These are phyloP conservation scores for Corylus avellana DNA, from an alignment of 306 rosid species.

Conservation along the genomic window DNA sequence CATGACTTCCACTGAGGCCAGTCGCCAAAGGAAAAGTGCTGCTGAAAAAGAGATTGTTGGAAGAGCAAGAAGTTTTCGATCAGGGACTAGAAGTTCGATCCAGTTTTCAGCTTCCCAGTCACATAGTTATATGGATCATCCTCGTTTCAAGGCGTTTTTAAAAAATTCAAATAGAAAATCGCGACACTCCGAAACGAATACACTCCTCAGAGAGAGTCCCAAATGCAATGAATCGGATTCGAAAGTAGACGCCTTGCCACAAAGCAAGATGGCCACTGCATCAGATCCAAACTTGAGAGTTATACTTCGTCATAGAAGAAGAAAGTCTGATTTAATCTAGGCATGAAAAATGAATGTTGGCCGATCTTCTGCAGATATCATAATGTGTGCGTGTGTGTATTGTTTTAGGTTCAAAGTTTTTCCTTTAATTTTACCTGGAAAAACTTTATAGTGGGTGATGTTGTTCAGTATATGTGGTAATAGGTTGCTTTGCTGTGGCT, in stretches of 20 bases:
- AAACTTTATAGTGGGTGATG: conserved; percentile 17
- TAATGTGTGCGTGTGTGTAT: conserved; percentile 19
- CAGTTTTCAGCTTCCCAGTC: conserved; percentile 81
- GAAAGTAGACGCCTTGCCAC: conserved; percentile 36
- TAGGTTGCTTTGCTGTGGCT: conserved; percentile 26
- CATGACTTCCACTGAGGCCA: conserved; percentile 92
- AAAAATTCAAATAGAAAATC: conserved; percentile 53
- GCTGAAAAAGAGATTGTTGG: conserved; percentile 49
- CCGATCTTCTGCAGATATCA: conserved; percentile 23
- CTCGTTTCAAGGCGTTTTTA: conserved; percentile 55
- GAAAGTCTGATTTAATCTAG: conserved; percentile 77
- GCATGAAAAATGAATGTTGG: conserved; percentile 13
- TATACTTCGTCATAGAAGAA: conserved; percentile 67
- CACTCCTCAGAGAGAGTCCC: conserved; percentile 47
- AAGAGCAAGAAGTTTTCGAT: conserved; percentile 52
- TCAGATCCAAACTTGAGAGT: conserved; percentile 66
- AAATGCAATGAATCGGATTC: conserved; percentile 51
- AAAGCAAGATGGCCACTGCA: conserved; percentile 51
- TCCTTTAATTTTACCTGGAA: conserved; percentile 12
- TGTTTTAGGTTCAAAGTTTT: conserved; percentile 11
- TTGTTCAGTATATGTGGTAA: conserved; percentile 8
- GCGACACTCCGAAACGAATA: conserved; percentile 45
- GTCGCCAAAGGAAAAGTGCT: conserved; percentile 76
- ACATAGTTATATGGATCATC: conserved; percentile 61
- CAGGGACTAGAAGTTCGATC: conserved; percentile 55